Conservation (phyloP, 2,329 filamentous ascomycete species). For the Ilyonectria destructans region DNA sequence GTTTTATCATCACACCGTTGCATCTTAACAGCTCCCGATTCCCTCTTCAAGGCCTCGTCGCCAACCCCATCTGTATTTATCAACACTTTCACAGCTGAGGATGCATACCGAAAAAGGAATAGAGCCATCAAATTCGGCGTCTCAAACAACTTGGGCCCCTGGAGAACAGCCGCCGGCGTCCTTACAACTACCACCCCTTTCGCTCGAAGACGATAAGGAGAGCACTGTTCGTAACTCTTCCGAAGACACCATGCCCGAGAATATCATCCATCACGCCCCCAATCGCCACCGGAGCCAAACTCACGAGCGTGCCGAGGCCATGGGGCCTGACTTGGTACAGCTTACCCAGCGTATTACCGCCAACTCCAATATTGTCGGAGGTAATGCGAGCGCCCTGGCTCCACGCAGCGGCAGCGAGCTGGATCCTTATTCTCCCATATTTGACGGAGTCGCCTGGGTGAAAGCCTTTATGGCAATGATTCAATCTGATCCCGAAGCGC, state of each 20-base stretch:
- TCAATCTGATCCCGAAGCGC: conserved; percentile 31
- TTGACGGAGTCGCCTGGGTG: conserved; percentile 35
- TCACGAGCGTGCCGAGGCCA: not conserved
- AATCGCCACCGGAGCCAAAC: not conserved
- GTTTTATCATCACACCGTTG: not conserved
- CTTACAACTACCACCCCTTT: not conserved
- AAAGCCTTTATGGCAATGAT: conserved; percentile 36
- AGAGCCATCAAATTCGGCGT: not conserved
- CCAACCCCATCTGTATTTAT: no score
- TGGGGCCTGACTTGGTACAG: not conserved
- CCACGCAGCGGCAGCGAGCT: conserved; percentile 16
- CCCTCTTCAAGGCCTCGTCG: not conserved
- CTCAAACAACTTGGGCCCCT: not conserved
- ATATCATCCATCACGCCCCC: not conserved
- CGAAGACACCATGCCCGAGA: not conserved
- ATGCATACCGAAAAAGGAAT: not conserved
- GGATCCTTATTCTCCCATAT: conserved; percentile 34
- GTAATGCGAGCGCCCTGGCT: not conserved
- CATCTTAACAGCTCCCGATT: not conserved
- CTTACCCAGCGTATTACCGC: not conserved
- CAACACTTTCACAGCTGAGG: not conserved
- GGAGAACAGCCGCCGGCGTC: not conserved
- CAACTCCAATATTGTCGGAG: not conserved
- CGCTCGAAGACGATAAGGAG: not conserved
- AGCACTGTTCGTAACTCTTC: not conserved